Percentiles rank a stretch among this genome's conserved stretches.
These are phyloP conservation scores for Colletotrichum tropicale DNA, from an alignment of 2,329 filamentous ascomycete species.

Conservation along the genomic window DNA sequence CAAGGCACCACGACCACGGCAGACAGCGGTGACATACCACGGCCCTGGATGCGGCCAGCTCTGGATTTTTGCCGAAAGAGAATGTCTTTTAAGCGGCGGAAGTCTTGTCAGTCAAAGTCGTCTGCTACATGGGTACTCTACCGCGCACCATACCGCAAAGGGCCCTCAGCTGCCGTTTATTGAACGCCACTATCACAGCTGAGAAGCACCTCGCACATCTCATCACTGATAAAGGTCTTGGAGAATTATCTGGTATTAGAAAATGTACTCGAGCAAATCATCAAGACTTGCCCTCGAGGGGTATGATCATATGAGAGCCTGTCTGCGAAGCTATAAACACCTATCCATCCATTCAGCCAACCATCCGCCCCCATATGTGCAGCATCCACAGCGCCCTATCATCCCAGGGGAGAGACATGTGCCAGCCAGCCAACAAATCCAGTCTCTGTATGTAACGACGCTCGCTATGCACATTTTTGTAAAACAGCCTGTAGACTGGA, in stretches of 20 bases:
- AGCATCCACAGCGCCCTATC: neutral
- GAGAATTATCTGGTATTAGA: neutral
- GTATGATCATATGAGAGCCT: constrained; percentile 2
- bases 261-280: constrained; percentile 6
- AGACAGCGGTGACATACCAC: neutral
- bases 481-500: neutral
- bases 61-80: neutral
- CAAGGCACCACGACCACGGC: neutral
- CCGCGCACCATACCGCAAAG: neutral
- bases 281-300: neutral
- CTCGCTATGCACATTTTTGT: constrained; percentile 13
- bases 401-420: neutral
- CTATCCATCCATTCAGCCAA: neutral
- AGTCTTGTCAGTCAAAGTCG: neutral
- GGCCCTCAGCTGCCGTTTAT: neutral
- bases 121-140: neutral
- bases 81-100: neutral
- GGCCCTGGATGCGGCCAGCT: neutral
- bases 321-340: neutral
- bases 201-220: neutral
- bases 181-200: neutral
- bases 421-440: neutral
- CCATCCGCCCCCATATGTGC: neutral
- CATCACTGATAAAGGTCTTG: neutral
- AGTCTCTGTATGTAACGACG: neutral